A percentile compares a stretch with the other conserved stretches of the same genome.
Conservation (phyloP, 805 yeast genomes). For the Yamadazyma phyllophila region DNA sequence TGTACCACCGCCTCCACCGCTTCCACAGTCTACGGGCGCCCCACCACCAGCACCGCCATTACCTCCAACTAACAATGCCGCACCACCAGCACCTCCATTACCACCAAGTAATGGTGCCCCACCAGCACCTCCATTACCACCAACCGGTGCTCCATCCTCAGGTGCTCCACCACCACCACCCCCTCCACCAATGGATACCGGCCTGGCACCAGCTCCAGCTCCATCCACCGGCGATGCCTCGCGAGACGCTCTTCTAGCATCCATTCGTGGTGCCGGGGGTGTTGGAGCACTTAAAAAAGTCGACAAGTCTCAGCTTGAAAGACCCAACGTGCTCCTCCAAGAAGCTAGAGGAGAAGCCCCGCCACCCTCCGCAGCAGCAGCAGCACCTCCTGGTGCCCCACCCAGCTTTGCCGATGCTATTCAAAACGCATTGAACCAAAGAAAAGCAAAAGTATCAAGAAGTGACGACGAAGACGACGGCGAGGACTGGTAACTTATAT, state of each 20-base stretch:
- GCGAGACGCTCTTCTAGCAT: conserved; percentile 80
- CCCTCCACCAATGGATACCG: conserved; percentile 17
- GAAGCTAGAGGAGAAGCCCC: conserved; percentile 63
- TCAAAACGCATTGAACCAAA: conserved; percentile 77
- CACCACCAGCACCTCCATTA: conserved; percentile 17
- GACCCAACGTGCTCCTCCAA: conserved; percentile 68
- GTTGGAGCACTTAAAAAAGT: conserved; percentile 66
- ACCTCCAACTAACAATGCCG: conserved; percentile 7
- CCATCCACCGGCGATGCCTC: conserved; percentile 44
- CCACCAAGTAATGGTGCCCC: conserved; percentile 17
- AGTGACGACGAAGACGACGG: conserved; percentile 88
- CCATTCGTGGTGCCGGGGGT: conserved; percentile 83
- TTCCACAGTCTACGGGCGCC: conserved; percentile 3
- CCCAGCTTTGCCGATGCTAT: conserved; percentile 81
- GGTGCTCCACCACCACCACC: conserved; percentile 16
- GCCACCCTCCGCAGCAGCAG: conserved; percentile 26
- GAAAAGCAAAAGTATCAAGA: conserved; percentile 78
- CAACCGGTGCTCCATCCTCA: conserved; percentile 19
- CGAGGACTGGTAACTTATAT: conserved; percentile 34
- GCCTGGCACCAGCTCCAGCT: conserved; percentile 27
- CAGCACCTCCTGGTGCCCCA: conserved; percentile 51
- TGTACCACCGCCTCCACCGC: conserved; percentile 12
- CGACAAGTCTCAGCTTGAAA: conserved; percentile 80
- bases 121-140: conserved; percentile 22
- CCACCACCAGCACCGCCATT: conserved; percentile 13